A percentile compares a stretch with the other conserved stretches of the same genome.
Evolutionary conservation across 768 basidiomycete species (phyloP).

Genomic region (Boletus reticulatus): DNA sequence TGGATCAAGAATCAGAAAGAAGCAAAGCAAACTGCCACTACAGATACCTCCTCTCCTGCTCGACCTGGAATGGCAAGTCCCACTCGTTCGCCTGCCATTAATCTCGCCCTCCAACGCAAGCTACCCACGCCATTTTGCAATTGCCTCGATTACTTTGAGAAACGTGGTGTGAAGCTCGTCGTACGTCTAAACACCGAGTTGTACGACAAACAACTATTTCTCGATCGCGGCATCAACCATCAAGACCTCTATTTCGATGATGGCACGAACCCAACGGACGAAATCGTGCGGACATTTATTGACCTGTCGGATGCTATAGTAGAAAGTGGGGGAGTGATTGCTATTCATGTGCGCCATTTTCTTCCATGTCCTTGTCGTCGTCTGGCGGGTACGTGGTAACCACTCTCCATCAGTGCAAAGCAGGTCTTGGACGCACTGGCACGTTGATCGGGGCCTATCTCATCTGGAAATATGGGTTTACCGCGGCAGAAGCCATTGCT

Average conservation of each 20-base stretch:
- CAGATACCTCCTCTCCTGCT: conserved; percentile 26
- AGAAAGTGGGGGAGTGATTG: conserved; percentile 75
- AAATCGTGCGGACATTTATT: conserved; percentile 91
- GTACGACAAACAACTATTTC: conserved; percentile 80
- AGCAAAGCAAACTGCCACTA: conserved; percentile 39
- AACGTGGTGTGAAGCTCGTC: conserved; percentile 83
- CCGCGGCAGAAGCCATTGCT: conserved; percentile 92
- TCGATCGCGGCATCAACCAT: conserved; percentile 84
- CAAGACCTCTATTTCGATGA: conserved; percentile 96
- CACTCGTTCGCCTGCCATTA: conserved; percentile 30
- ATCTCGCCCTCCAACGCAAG: conserved; percentile 71
- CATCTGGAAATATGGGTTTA: conserved; percentile 98
- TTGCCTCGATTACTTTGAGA: conserved; percentile 91
- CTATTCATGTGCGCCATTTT: conserved; percentile 70
- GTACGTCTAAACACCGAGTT: conserved; percentile 92
- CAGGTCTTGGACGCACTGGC: conserved; percentile 93
- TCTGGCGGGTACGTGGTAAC: conserved; percentile 20
- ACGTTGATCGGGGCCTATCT: conserved; percentile 97
- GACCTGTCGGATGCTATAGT: conserved; percentile 79
- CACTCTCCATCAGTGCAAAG: conserved; percentile 70
- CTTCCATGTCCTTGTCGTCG: conserved; percentile 6
- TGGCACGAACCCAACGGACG: conserved; percentile 95
- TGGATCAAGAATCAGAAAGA: conserved; percentile 81
- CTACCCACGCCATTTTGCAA: conserved; percentile 80
- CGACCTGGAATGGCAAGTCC: conserved; percentile 24